Conservation (phyloP, 2,329 filamentous ascomycete genomes). For the Immersiporthe knoxdaviesiana region DNA sequence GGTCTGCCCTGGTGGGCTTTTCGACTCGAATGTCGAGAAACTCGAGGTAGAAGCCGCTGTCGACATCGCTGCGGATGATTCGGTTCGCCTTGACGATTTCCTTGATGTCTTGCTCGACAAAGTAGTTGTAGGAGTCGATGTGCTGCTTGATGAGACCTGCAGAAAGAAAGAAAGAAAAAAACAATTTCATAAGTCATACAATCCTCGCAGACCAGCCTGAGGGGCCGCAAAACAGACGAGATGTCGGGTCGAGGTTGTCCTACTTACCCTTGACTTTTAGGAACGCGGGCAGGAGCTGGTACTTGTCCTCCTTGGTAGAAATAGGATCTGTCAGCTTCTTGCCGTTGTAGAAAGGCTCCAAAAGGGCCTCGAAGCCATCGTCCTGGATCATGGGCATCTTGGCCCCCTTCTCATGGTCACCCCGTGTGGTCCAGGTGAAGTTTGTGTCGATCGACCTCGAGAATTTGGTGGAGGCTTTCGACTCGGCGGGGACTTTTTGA, state of each 20-base stretch:
- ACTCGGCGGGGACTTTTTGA: slow-evolving; percentile 16
- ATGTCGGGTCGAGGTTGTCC: neutral
- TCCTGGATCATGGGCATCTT: slow-evolving; percentile 56
- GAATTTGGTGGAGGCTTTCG: slow-evolving; percentile 21
- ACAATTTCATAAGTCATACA: slow-evolving; percentile 1
- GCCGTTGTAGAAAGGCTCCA: slow-evolving; percentile 70
- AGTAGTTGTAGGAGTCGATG: slow-evolving; percentile 98
- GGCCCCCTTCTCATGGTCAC: slow-evolving; percentile 24
- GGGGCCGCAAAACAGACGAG: neutral
- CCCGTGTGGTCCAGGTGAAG: neutral
- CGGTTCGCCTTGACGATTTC: slow-evolving; percentile 94
- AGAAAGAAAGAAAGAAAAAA: too few relatives aligned
- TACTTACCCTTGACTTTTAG: slow-evolving; percentile 83
- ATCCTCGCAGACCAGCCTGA: neutral
- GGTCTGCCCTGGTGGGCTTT: slow-evolving; percentile 75
- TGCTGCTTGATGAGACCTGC: slow-evolving; percentile 90
- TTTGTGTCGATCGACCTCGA: neutral
- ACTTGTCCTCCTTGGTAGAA: slow-evolving; percentile 80
- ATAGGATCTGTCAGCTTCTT: slow-evolving; percentile 69
- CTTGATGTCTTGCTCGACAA: slow-evolving; percentile 94
- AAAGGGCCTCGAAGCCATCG: slow-evolving; percentile 67
- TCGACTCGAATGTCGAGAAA: slow-evolving; percentile 90
- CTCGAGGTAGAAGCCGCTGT: slow-evolving; percentile 90
- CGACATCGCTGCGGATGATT: slow-evolving; percentile 86
- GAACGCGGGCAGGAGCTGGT: slow-evolving; percentile 96